A percentile compares a stretch with the other conserved stretches of the same genome.
phyloP scores from a whole-genome alignment of 306 rosid genomes.

The Canavalia ensiformis region DNA sequence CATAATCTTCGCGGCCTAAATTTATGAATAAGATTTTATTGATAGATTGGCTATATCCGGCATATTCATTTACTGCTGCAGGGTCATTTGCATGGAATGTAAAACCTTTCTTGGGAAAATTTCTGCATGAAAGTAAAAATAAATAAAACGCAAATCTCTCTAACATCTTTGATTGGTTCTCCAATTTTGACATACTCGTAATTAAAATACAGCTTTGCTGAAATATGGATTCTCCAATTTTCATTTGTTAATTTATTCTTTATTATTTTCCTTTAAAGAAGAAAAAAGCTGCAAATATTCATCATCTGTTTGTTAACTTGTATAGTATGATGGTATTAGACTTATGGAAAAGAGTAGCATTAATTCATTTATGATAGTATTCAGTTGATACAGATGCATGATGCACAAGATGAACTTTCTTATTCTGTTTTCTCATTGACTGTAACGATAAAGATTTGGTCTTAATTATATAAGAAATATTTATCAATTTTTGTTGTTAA shows the following conservation, averaged over 20 bases:
- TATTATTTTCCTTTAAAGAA: neutral
- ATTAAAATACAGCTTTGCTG: neutral
- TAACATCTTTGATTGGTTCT: constrained; percentile 9
- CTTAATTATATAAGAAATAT: neutral
- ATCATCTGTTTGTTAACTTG: neutral
- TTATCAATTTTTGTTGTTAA: constrained; percentile 3
- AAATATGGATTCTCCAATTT: neutral
- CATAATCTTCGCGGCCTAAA: too few relatives aligned
- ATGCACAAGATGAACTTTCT: neutral
- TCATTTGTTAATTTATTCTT: neutral
- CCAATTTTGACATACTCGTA: neutral
- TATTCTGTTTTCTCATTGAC: constrained; percentile 1
- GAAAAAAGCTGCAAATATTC: neutral
- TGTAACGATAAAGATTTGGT: neutral
- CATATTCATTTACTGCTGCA: constrained; percentile 18
- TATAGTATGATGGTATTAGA: neutral
- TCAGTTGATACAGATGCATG: too few relatives aligned
- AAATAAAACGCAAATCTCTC: neutral
- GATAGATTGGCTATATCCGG: constrained; percentile 17
- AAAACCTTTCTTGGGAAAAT: constrained; percentile 8
- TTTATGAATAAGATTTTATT: constrained; percentile 1
- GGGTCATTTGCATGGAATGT: constrained; percentile 30
- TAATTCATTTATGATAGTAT: too few relatives aligned
- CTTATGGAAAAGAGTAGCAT: neutral
- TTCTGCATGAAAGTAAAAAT: constrained; percentile 32